These are phyloP conservation scores for Chaetomium strumarium DNA, from an alignment of 2,329 filamentous ascomycete genomes.

Conservation along the genomic window DNA sequence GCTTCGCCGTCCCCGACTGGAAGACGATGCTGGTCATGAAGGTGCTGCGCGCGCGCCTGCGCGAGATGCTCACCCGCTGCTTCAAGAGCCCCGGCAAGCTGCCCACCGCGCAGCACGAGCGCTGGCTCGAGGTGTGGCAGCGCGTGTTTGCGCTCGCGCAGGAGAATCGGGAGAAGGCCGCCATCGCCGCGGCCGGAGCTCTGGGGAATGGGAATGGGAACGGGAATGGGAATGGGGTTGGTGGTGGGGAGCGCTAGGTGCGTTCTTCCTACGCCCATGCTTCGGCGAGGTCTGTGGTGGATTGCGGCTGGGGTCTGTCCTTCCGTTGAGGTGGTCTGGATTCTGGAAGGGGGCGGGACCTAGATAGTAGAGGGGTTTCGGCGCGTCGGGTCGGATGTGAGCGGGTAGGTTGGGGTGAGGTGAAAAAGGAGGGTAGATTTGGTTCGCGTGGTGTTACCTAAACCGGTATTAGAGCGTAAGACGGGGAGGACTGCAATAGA, in stretches of 20 bases:
- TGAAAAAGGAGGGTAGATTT: no score
- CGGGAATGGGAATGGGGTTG: not conserved
- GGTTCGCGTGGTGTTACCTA: no score
- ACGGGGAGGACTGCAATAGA: no score
- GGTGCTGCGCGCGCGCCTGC: constrained; percentile 63
- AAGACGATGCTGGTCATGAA: constrained; percentile 88
- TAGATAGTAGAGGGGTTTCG: no score
- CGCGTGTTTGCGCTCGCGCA: constrained; percentile 47
- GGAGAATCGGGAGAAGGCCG: constrained; percentile 22
- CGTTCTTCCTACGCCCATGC: not conserved
- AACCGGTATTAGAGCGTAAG: no score
- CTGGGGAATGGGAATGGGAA: not conserved
- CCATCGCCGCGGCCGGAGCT: not conserved
- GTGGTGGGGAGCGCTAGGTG: constrained; percentile 1
- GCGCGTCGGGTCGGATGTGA: no score
- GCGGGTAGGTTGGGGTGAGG: no score
- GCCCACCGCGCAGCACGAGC: constrained; percentile 60
- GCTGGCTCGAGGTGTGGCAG: constrained; percentile 72
- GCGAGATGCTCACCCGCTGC: constrained; percentile 65
- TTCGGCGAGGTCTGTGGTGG: not conserved
- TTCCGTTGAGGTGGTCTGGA: no score
- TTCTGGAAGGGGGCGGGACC: no score
- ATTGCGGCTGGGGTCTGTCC: not conserved
- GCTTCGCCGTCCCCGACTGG: constrained; percentile 82
- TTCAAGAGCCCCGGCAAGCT: constrained; percentile 64